A percentile compares a stretch with the other conserved stretches of the same genome.
Evolutionary conservation across 208 protist genomes (phyloP).

Genomic region (Leishmania guyanensis): DNA sequence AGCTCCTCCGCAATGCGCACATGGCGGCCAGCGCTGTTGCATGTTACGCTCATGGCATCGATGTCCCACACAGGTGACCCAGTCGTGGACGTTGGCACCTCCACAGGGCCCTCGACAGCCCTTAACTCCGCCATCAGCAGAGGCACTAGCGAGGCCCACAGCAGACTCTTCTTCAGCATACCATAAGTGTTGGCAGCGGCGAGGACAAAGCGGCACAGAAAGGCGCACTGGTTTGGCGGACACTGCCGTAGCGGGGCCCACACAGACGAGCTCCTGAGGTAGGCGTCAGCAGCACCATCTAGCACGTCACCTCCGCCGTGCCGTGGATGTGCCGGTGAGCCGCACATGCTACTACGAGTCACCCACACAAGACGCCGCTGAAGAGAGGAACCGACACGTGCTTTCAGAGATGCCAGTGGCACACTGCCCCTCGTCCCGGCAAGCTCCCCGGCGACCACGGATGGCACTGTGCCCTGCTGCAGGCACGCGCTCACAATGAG

Average conservation of each 20-base stretch:
- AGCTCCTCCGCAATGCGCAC: conserved; percentile 30
- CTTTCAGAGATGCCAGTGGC: neutral
- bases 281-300: neutral
- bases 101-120: neutral
- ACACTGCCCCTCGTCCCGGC: neutral
- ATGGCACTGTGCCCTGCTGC: neutral
- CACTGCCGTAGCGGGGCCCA: conserved; percentile 43
- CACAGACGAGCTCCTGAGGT: conserved; percentile 6
- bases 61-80: neutral
- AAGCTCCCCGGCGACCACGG: neutral
- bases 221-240: conserved; percentile 38
- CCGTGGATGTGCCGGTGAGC: neutral
- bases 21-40: neutral
- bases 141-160: conserved; percentile 33
- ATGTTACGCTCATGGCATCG: neutral
- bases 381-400: neutral
- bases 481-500: neutral
- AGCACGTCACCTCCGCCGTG: neutral
- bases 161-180: conserved; percentile 24
- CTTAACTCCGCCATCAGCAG: conserved; percentile 31
- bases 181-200: conserved; percentile 49
- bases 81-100: neutral
- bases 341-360: neutral
- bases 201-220: conserved; percentile 59
- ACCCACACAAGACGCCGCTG: neutral